phyloP scores from a whole-genome alignment of 1,284 basidiomycete species.

The Phellopilus nigrolimitatus region DNA sequence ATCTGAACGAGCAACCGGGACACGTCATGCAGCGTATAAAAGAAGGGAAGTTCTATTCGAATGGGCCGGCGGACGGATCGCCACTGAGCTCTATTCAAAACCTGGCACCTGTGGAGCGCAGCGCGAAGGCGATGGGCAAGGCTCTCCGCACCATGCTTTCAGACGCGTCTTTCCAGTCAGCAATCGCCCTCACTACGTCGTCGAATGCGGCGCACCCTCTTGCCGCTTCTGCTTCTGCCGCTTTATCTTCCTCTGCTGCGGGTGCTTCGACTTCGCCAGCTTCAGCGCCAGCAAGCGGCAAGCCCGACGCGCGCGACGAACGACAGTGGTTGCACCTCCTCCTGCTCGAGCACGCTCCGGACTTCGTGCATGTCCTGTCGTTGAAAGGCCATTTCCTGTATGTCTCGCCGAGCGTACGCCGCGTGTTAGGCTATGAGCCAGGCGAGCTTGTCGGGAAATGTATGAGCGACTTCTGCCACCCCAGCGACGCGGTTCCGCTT shows the following conservation, averaged over 20 bases:
- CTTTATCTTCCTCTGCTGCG: slow-evolving; percentile 18
- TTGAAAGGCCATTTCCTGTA: slow-evolving; percentile 94
- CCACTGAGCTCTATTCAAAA: too few relatives aligned
- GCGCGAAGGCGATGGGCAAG: slow-evolving; percentile 37
- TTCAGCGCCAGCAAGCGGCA: slow-evolving; percentile 26
- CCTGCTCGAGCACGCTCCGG: slow-evolving; percentile 64
- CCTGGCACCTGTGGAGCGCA: slow-evolving; percentile 13
- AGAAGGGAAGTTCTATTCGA: slow-evolving; percentile 62
- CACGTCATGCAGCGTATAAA: slow-evolving; percentile 74
- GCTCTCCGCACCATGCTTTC: slow-evolving; percentile 38
- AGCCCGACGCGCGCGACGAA: slow-evolving; percentile 25
- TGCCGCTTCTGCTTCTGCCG: background rate
- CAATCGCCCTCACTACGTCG: slow-evolving; percentile 32
- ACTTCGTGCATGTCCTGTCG: slow-evolving; percentile 88
- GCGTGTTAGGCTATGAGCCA: slow-evolving; percentile 76
- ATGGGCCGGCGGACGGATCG: too few relatives aligned
- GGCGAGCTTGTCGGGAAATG: slow-evolving; percentile 78
- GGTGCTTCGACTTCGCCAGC: slow-evolving; percentile 24
- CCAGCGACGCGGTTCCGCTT: slow-evolving; percentile 85
- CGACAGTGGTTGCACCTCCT: slow-evolving; percentile 56
- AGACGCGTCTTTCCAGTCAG: slow-evolving; percentile 35
- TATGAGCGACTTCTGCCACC: slow-evolving; percentile 79
- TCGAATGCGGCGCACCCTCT: slow-evolving; percentile 17
- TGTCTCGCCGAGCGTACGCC: slow-evolving; percentile 75
- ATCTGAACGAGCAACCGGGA: slow-evolving; percentile 83